Percentiles rank a stretch among this genome's conserved stretches.
phyloP scores from a whole-genome alignment of 2,329 filamentous ascomycete genomes.

The Endothia cerciana region DNA sequence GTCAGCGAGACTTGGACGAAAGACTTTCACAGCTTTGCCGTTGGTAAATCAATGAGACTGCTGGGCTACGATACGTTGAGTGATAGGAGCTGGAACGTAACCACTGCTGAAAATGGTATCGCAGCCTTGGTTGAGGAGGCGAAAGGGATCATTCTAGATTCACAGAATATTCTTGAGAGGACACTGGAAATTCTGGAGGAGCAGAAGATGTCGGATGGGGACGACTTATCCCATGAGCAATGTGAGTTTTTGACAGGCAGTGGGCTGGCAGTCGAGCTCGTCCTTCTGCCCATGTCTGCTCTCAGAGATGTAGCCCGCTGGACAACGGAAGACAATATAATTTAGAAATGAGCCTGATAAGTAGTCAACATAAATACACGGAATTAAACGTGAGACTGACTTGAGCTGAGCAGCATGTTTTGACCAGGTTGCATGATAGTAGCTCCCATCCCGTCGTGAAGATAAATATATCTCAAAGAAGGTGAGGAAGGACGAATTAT shows the following conservation, averaged over 20 bases:
- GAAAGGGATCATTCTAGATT: not conserved
- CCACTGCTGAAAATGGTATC: not conserved
- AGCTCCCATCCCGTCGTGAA: not conserved
- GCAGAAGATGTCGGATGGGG: not conserved
- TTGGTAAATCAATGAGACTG: conserved; percentile 7
- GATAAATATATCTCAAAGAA: too few species aligned
- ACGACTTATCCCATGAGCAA: not conserved
- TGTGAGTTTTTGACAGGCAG: conserved; percentile 6
- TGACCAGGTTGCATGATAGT: not conserved
- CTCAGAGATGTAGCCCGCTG: conserved; percentile 11
- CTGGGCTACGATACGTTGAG: conserved; percentile 4
- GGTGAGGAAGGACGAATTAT: too few species aligned
- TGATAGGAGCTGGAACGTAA: not conserved
- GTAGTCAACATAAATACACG: not conserved
- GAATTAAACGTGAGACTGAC: not conserved
- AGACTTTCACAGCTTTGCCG: not conserved
- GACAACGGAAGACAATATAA: conserved; percentile 6
- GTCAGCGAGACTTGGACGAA: conserved; percentile 5
- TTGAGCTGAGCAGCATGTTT: not conserved
- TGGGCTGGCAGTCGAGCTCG: conserved; percentile 3
- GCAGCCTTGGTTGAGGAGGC: not conserved
- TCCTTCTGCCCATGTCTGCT: conserved; percentile 5
- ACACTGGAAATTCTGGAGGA: not conserved
- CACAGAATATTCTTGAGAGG: conserved; percentile 4
- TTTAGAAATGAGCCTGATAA: not conserved